Evolutionary conservation across 2,329 filamentous ascomycete genomes (phyloP).

Genomic region (Penicillium sp.): DNA sequence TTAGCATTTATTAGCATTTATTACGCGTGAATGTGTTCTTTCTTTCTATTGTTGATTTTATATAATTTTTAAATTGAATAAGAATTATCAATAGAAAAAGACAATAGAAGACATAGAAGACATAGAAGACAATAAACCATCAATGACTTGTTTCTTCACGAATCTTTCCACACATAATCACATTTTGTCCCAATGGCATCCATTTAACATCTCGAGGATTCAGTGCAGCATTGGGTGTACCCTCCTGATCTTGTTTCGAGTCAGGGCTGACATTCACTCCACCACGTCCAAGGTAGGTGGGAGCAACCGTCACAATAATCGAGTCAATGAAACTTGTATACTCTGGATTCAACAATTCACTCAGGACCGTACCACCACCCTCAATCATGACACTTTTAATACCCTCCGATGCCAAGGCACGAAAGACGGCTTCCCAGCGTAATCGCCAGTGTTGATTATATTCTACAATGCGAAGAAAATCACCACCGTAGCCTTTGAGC

Average conservation of each 20-base stretch:
- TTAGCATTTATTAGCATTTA: no score
- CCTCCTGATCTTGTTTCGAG: constrained; percentile 52
- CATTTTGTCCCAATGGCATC: constrained; percentile 77
- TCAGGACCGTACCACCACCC: constrained; percentile 80
- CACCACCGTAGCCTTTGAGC: constrained; percentile 49
- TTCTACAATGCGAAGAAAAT: constrained; percentile 45
- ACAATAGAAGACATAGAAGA: no score
- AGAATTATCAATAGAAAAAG: not conserved
- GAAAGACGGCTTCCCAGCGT: constrained; percentile 65
- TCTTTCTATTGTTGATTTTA: not conserved
- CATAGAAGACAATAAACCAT: not conserved
- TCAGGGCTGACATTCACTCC: constrained; percentile 77
- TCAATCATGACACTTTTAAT: constrained; percentile 87
- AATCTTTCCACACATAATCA: constrained; percentile 73
- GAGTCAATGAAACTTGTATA: constrained; percentile 67
- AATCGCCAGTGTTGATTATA: constrained; percentile 49
- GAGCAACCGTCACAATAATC: constrained; percentile 85
- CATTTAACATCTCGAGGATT: constrained; percentile 68
- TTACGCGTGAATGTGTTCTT: not conserved
- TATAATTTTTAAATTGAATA: not conserved
- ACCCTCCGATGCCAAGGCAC: constrained; percentile 57
- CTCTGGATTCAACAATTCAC: constrained; percentile 67
- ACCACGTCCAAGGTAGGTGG: constrained; percentile 81
- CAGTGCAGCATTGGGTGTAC: constrained; percentile 59
- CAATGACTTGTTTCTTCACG: constrained; percentile 12